Conservation (phyloP, 352 stramenopile species). For the Globisporangium cystogenes region DNA sequence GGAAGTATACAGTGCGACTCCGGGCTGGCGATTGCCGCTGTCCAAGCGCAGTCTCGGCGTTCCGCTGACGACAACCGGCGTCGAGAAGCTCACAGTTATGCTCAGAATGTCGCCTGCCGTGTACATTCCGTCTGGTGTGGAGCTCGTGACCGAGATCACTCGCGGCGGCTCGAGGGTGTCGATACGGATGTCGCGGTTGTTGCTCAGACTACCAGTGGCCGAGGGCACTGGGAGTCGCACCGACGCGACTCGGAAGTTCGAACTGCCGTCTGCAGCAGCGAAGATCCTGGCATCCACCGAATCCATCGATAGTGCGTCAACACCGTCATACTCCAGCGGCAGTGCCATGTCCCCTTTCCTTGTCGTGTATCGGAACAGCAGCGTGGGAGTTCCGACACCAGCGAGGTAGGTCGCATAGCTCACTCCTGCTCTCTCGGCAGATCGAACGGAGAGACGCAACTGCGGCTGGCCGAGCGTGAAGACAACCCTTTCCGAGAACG, state of each 20-base stretch:
- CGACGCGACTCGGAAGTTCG: slow-evolving; percentile 27
- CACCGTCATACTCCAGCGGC: slow-evolving; percentile 46
- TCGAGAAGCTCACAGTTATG: slow-evolving; percentile 41
- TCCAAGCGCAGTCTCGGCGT: slow-evolving; percentile 33
- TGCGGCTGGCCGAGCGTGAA: slow-evolving; percentile 19
- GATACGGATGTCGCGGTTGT: slow-evolving; percentile 58
- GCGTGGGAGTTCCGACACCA: slow-evolving; percentile 29
- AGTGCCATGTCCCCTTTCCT: slow-evolving; percentile 45
- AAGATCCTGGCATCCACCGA: slow-evolving; percentile 13
- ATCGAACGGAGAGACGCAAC: slow-evolving; percentile 35
- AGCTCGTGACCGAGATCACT: slow-evolving; percentile 40
- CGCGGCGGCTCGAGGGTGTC: slow-evolving; percentile 50
- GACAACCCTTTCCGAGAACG: slow-evolving; percentile 49
- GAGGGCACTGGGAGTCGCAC: slow-evolving; percentile 34
- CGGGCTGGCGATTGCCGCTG: slow-evolving; percentile 14
- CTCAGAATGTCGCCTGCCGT: slow-evolving; percentile 45
- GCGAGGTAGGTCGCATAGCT: slow-evolving; percentile 25
- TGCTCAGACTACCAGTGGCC: slow-evolving; percentile 48
- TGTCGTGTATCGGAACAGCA: slow-evolving; percentile 35
- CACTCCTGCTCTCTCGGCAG: not conserved
- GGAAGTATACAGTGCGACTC: slow-evolving; percentile 29
- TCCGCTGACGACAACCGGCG: slow-evolving; percentile 41
- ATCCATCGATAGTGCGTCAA: slow-evolving; percentile 39
- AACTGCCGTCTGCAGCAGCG: slow-evolving; percentile 11
- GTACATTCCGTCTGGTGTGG: slow-evolving; percentile 46